phyloP scores from a whole-genome alignment of 257 asterid genomes.

The Solanum virginianum region DNA sequence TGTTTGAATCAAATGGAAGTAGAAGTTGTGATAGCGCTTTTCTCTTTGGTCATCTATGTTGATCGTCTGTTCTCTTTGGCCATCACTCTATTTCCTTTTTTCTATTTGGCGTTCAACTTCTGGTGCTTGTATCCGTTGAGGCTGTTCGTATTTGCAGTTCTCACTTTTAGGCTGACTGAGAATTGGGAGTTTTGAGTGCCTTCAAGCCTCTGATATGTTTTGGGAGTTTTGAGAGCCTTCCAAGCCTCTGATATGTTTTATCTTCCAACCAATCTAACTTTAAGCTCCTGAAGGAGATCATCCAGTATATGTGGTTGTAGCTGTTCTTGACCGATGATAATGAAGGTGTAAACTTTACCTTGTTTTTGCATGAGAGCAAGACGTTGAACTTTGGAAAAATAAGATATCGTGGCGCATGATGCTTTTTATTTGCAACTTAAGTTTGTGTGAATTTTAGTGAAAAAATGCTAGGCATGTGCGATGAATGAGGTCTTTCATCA shows the following conservation, averaged over 20 bases:
- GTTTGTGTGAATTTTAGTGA: neutral
- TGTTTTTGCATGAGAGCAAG: neutral
- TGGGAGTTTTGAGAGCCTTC: neutral
- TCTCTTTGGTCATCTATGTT: neutral
- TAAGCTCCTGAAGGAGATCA: neutral
- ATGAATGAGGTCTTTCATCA: neutral
- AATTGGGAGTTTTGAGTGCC: neutral
- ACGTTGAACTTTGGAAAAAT: neutral
- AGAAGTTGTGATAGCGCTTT: neutral
- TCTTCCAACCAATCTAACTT: neutral
- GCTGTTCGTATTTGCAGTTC: neutral
- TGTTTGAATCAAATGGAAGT: neutral
- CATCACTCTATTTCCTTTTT: neutral
- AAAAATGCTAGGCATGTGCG: neutral
- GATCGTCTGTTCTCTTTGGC: neutral
- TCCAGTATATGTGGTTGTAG: neutral
- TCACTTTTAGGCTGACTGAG: neutral
- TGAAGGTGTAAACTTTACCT: neutral
- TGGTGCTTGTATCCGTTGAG: neutral
- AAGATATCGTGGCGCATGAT: neutral
- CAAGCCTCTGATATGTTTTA: neutral
- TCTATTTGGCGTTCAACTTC: neutral
- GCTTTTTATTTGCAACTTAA: neutral
- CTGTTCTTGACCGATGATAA: neutral
- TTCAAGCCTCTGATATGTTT: neutral